Evolutionary conservation across 306 rosid genomes (phyloP).

Genomic region (Lotus japonicus): DNA sequence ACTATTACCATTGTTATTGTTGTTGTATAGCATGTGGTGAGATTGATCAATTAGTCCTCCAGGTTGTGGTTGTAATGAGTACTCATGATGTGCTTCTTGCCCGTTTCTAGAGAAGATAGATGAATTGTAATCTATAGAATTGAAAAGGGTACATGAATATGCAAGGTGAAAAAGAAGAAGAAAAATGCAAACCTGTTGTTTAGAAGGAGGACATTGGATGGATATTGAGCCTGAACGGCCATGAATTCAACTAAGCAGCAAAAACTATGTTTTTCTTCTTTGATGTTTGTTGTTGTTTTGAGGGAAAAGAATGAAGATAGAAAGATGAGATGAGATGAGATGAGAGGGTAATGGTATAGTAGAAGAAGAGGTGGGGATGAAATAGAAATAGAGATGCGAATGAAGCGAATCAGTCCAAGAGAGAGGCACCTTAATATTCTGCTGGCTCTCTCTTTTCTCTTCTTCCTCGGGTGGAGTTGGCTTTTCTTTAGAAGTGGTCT

Average conservation of each 20-base stretch:
- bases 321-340: constrained; percentile 4
- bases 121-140: too few species aligned
- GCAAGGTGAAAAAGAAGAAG: too few species aligned
- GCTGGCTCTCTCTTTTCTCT: constrained; percentile 28
- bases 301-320: not conserved
- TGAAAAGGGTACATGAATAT: too few species aligned
- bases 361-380: constrained; percentile 1
- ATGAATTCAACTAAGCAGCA: constrained; percentile 19
- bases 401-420: constrained; percentile 75
- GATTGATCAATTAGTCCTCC: constrained; percentile 51
- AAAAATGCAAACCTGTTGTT: too few species aligned
- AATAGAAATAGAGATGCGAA: constrained; percentile 55
- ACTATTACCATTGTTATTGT: constrained; percentile 27
- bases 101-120: too few species aligned
- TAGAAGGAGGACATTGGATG: constrained; percentile 64
- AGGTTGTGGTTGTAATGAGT: constrained; percentile 49
- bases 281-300: not conserved
- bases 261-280: too few species aligned
- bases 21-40: constrained; percentile 43
- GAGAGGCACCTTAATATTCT: constrained; percentile 61
- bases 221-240: constrained; percentile 99
- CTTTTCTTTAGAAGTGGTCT: constrained; percentile 38
- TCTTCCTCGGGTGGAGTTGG: constrained; percentile 46
- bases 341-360: too few species aligned
- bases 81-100: constrained; percentile 60